Base-by-base conservation (phyloP, 495 filamentous ascomycete genomes). In the Penicillium herquei region DNA sequence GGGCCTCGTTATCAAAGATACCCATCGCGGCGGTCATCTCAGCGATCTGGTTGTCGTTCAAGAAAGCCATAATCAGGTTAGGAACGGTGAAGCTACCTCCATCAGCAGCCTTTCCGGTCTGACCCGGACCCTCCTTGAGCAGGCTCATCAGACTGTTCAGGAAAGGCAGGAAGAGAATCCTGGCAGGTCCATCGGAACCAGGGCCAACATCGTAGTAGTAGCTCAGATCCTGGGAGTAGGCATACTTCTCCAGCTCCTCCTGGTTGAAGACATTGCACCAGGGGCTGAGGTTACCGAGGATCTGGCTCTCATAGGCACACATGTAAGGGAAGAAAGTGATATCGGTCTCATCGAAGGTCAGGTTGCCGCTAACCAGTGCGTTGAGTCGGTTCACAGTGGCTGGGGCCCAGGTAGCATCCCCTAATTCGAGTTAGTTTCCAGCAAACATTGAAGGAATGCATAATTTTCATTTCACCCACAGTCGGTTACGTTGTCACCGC, bases 221-320 rank as follows among this genome's bases (percentile, higher is more conserved):
- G 16, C 81, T 75, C 51, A 85, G 63, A 64, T 84, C 81, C 49
- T 84, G 81, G 0, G 76, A 73, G 61, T 85, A 86, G 52, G 83
- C 80, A 59, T 86, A 84, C 54, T 76, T 56, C 44, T 66, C 66
- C 16, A 83, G 69, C 61, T 85, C 81, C 0, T 76, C 62, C 31
- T 81, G 64, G 3, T 74, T 77, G 57, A 85, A 80, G 14, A 80
- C 68, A 42, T 64, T 62, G 51, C 83, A 84, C 73, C 76, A 86
- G 0, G 80, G 76, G 13, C 78, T 82, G 4, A 74, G 62, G 6
- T 60, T 66, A 10, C 83, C 82, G 1, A 71, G 81, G 57, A 84
- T 83, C 58, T 84, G 82, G 6, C 74, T 78, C 57, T 86, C 83
- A 48, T 83, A 85, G 8, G 78, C 82, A 59, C 83, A 86, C 6